phyloP scores from a whole-genome alignment of 2,329 filamentous ascomycete species.

The Aspergillus cejpii region DNA sequence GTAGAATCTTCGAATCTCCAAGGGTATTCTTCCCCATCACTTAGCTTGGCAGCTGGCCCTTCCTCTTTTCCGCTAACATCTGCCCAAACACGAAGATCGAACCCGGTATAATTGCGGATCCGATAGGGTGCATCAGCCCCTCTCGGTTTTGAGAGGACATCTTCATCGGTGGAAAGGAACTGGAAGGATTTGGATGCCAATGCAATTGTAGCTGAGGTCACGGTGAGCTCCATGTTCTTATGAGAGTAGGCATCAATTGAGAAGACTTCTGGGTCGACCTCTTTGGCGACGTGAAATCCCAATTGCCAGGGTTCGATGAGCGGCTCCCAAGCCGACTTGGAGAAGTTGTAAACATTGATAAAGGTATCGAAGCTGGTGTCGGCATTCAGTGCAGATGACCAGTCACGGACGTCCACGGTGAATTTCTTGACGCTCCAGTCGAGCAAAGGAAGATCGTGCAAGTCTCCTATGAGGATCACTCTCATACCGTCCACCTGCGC shows the following conservation, averaged over 20 bases:
- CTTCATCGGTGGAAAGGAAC: slow-evolving; percentile 80
- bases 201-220: slow-evolving; percentile 91
- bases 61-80: slow-evolving; percentile 65
- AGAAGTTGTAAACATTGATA: slow-evolving; percentile 97
- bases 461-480: slow-evolving; percentile 87
- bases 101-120: slow-evolving; percentile 92
- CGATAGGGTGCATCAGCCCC: slow-evolving; percentile 87
- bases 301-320: slow-evolving; percentile 93
- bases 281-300: slow-evolving; percentile 79
- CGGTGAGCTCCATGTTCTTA: slow-evolving; percentile 82
- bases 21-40: slow-evolving; percentile 82
- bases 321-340: slow-evolving; percentile 97
- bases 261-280: slow-evolving; percentile 66
- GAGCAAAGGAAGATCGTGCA: slow-evolving; percentile 90
- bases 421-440: slow-evolving; percentile 93
- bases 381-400: slow-evolving; percentile 79
- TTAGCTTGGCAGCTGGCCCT: slow-evolving; percentile 63
- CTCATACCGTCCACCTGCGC: slow-evolving; percentile 81
- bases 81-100: slow-evolving; percentile 76
- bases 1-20: slow-evolving; percentile 98
- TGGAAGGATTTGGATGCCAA: slow-evolving; percentile 87
- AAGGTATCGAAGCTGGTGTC: slow-evolving; percentile 90
- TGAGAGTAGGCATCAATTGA: slow-evolving; percentile 81
- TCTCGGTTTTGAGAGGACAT: slow-evolving; percentile 87
- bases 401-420: slow-evolving; percentile 75